Percentiles rank a stretch among this genome's conserved stretches.
Conservation (phyloP, 768 basidiomycete species). For the Termitomyces sp. region DNA sequence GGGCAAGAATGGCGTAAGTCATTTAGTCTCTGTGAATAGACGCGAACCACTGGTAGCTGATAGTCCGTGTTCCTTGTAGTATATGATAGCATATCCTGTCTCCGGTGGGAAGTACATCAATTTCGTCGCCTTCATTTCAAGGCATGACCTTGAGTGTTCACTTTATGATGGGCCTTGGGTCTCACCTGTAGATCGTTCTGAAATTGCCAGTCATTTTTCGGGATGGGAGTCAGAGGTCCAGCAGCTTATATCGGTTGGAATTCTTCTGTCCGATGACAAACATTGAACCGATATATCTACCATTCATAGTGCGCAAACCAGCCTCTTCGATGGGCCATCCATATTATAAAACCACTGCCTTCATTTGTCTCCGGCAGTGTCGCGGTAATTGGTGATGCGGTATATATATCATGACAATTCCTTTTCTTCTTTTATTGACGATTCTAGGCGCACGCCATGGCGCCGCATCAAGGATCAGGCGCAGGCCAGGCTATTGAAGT, state of each 20-base stretch:
- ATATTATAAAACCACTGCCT: slow-evolving; percentile 46
- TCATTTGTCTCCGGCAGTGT: slow-evolving; percentile 47
- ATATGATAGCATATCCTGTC: slow-evolving; percentile 59
- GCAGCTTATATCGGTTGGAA: slow-evolving; percentile 45
- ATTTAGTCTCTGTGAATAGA: not conserved
- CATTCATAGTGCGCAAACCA: slow-evolving; percentile 42
- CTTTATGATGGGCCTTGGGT: slow-evolving; percentile 49
- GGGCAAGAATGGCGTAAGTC: slow-evolving; percentile 41
- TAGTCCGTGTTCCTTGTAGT: slow-evolving; percentile 27
- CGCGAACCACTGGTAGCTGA: slow-evolving; percentile 1
- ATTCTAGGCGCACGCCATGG: slow-evolving; percentile 44
- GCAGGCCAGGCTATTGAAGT: slow-evolving; percentile 59
- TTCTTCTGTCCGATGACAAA: not conserved
- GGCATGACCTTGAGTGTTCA: slow-evolving; percentile 48
- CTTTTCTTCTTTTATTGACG: not conserved
- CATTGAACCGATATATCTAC: not conserved
- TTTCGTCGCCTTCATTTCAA: slow-evolving; percentile 50
- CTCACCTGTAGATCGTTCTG: slow-evolving; percentile 34
- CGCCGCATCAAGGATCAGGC: slow-evolving; percentile 51
- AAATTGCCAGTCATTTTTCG: slow-evolving; percentile 39
- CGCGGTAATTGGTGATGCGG: slow-evolving; percentile 46
- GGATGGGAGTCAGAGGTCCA: slow-evolving; percentile 59
- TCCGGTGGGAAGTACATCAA: slow-evolving; percentile 54
- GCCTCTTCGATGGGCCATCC: slow-evolving; percentile 59
- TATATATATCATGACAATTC: slow-evolving; percentile 13